Evolutionary conservation across 805 yeast species (phyloP).

Genomic region (Wilhelminamyces savonicus): DNA sequence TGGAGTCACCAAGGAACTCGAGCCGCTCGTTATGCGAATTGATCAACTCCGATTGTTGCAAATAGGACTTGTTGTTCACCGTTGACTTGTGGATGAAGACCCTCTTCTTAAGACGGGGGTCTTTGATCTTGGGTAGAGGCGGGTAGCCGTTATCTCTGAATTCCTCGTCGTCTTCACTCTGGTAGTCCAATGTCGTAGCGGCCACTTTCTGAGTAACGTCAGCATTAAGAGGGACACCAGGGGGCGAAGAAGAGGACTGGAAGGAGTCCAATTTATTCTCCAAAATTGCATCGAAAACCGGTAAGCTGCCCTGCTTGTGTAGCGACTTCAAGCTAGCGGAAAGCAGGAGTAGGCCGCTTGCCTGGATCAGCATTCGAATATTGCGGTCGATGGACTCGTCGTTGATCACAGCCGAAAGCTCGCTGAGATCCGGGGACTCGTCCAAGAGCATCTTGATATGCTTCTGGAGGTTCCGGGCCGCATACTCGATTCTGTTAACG

Average conservation of each 20-base stretch:
- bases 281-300: conserved; percentile 50
- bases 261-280: conserved; percentile 11
- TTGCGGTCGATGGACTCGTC: conserved; percentile 32
- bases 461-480: conserved; percentile 39
- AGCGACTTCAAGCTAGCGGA: conserved; percentile 56
- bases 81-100: conserved; percentile 81
- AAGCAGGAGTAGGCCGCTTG: conserved; percentile 49
- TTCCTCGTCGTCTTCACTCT: conserved; percentile 5
- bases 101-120: conserved; percentile 52
- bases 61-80: conserved; percentile 49
- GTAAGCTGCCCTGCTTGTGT: conserved; percentile 41
- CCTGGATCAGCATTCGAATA: conserved; percentile 43
- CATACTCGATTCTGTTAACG: conserved; percentile 33
- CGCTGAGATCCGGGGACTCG: conserved; percentile 49
- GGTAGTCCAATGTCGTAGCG: not conserved
- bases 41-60: conserved; percentile 52
- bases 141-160: conserved; percentile 39
- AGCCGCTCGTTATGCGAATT: conserved; percentile 75
- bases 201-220: not conserved
- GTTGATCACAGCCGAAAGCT: conserved; percentile 29
- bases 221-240: too few relatives aligned
- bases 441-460: conserved; percentile 28
- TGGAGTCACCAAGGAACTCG: conserved; percentile 88
- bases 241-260: too few relatives aligned
- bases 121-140: conserved; percentile 57